Base-by-base conservation (phyloP, 768 basidiomycete species). In the Leccinum truebloodii region DNA sequence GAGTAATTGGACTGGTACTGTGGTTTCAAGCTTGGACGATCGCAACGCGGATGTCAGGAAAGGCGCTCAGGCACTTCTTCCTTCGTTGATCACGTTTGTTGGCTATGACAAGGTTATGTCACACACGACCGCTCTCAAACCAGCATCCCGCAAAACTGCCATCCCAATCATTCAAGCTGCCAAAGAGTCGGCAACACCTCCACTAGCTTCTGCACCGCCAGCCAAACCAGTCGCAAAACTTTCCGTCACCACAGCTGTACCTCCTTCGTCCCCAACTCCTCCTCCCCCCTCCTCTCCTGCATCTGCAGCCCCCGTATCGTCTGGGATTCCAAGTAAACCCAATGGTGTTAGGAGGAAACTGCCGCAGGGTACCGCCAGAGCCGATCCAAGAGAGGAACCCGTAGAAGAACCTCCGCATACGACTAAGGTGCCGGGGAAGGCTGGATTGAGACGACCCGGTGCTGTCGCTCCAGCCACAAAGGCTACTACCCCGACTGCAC, bases 31-130 rank as follows among this genome's bases (percentile, higher is more conserved):
- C 62, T 82, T 99, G 35, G 97, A 99, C 69, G 97, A 99, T 73
- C 86, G 94, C 32, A 96, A 78, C 68, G 83, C 83, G 12, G 97
- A 99, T 71, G 92, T 98, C 22, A 86, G 97, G 59, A 98, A 98
- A 75, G 88, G 86, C 14, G 94, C 95, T 6, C 90, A 92, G 65
- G 86, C 87, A 2, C 71, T 98, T 30, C 75, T 99, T 14, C 93
- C 94, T 0, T 75, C 79, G 49, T 73, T 99, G 58, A 87, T 98
- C 53, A 75, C 81, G 3, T 85, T 75, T 52, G 86, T 86, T 34
- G 94, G 97, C 6, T 94, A 85, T 69, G 91, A 94, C 64, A 86
- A 86, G 67, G 88, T 98, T 54, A 80, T 97, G 80, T 87, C 92
- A 37, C 88, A 94, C 75, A 90, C 94, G 12, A 87, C 83, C 62